A percentile compares a stretch with the other conserved stretches of the same genome.
phyloP scores from a whole-genome alignment of 768 basidiomycete genomes.

The Podaxis sp. region DNA sequence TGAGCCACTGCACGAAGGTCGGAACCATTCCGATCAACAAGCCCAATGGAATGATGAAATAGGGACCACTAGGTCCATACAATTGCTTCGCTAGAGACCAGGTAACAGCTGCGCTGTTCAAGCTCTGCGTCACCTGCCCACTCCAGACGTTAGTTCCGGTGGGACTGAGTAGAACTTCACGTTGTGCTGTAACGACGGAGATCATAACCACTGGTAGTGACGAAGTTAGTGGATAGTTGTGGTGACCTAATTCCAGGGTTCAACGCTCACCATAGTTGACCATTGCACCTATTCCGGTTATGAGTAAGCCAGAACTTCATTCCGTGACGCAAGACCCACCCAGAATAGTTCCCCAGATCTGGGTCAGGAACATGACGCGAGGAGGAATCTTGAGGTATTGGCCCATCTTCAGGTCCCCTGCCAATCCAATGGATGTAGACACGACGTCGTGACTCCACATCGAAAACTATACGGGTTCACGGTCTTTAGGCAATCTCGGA shows the following conservation, averaged over 20 bases:
- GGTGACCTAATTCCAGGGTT: slow-evolving; percentile 1
- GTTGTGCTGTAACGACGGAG: slow-evolving; percentile 50
- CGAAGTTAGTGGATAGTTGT: neutral
- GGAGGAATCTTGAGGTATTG: slow-evolving; percentile 71
- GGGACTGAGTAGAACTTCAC: slow-evolving; percentile 49
- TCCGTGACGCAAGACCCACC: slow-evolving; percentile 26
- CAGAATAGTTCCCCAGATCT: slow-evolving; percentile 64
- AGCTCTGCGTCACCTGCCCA: slow-evolving; percentile 47
- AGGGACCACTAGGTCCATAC: slow-evolving; percentile 52
- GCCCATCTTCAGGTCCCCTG: slow-evolving; percentile 68
- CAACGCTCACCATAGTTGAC: slow-evolving; percentile 33
- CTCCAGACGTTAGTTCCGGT: slow-evolving; percentile 63
- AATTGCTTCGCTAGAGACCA: slow-evolving; percentile 63
- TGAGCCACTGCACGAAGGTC: slow-evolving; percentile 52
- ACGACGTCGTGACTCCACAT: slow-evolving; percentile 70
- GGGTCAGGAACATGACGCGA: slow-evolving; percentile 61
- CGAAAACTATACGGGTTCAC: slow-evolving; percentile 41
- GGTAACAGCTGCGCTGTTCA: slow-evolving; percentile 59
- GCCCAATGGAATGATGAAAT: slow-evolving; percentile 54
- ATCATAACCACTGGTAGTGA: slow-evolving; percentile 50
- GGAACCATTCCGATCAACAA: slow-evolving; percentile 53
- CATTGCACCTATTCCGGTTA: slow-evolving; percentile 27
- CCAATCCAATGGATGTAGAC: slow-evolving; percentile 49
- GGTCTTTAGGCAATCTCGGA: neutral
- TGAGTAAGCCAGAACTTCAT: neutral